Base-by-base conservation (phyloP, 2,329 filamentous ascomycete species). In the Rachicladosporium sp. region DNA sequence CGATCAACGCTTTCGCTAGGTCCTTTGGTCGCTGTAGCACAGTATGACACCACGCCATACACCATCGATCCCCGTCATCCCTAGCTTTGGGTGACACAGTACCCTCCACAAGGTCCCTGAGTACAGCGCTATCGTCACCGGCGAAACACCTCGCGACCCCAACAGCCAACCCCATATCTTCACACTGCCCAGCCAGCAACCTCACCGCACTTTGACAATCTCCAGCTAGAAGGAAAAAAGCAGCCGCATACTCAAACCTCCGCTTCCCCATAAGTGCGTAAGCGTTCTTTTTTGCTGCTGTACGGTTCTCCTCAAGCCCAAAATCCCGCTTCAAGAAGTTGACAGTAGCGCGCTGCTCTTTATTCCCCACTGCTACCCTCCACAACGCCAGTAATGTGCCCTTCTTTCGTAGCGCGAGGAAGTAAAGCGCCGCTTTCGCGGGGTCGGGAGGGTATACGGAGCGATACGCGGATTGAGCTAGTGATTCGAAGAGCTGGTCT, bases 41-140 rank as follows among this genome's bases (percentile, higher is more conserved):
- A 81, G 86, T 93, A 56, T 94, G 94, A 2, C 85, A 84, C 91
- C 91, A 98, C 0, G 83, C 91, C 8, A 88, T 84, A 43, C 94
- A 74, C 89, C 91, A 98, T 42, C 89, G 74, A 55, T 98, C 89
- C 2, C 86, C 86, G 46, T 89, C 79, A 31, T 78, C 72, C 0
- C 82, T 78, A 11, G 91, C 91, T 45, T 83, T 64, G 0, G 78
- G 74, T 0, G 96, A 68, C 1, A 96, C 75, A 44, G 81, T 82
- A 8, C 93, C 82, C 51, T 84, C 76, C 1, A 98, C 67, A 6
- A 98, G 69, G 41, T 74, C 76, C 21, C 71, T 71, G 2, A 96
- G 59, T 0, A 91, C 75, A 0, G 79, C 78, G 0, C 85, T 83
- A 13, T 78, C 70, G 43, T 95, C 88, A 3, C 87, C 87, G 53